Base-by-base conservation (phyloP, 495 filamentous ascomycete genomes). In the Astrothelium macrocarpum region DNA sequence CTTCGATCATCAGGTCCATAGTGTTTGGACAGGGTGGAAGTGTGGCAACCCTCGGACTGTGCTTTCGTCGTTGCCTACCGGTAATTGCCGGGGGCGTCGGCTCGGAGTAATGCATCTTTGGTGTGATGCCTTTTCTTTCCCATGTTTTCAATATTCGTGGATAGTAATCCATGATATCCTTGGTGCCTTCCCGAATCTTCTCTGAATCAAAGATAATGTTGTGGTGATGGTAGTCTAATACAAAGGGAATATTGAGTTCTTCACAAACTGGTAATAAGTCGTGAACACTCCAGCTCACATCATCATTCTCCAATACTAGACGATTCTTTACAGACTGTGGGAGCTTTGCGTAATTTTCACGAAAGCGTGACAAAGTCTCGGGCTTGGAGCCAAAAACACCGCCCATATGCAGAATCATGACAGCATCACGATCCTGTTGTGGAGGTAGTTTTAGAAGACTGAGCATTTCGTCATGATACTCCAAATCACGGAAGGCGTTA, bases 1-100 rank as follows among this genome's bases (percentile, higher is more conserved):
- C 94, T 77, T 98, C 94, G 64, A 97, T 96, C 94, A 97, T 98
- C 14, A 97, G 78, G 71, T 96, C 94, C 87, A 95, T 93, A 7
- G 85, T 84, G 4, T 83, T 77, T 1, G 85, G 77, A 67, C 91
- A 96, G 0, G 93, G 93, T 14, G 93, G 93, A 18, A 98, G 74
- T 0, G 84, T 89, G 34, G 77, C 73, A 2, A 94, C 90, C 7
- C 92, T 81, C 0, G 89, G 85, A 53, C 84, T 88, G 70, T 97
- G 93, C 73, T 95, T 96, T 39, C 92, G 79, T 18, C 92, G 79
- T 67, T 94, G 86, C 3, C 84, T 75, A 0, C 79, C 80, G 0
- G 91, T 96, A 66, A 95, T 83, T 3, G 92, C 90, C 2, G 83
- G 78, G 0, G 87, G 77, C 32, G 81, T 85, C 1, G 87, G 88